These are phyloP conservation scores for Trichoderma brevicompactum DNA, from an alignment of 2,329 filamentous ascomycete genomes.

Conservation along the genomic window DNA sequence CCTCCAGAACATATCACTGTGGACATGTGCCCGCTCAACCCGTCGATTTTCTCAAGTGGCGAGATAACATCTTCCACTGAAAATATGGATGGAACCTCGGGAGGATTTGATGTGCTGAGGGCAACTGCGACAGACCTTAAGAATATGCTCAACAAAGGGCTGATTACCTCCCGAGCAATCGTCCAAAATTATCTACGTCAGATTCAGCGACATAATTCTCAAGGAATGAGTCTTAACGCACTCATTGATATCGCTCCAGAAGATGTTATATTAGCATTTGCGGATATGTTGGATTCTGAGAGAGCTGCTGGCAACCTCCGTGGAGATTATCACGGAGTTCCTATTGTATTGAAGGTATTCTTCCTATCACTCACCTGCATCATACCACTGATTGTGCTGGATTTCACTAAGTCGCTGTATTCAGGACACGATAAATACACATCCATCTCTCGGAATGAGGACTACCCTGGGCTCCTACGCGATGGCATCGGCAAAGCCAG, in stretches of 20 bases:
- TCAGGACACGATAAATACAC: not conserved
- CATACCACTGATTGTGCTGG: not conserved
- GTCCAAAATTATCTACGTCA: not conserved
- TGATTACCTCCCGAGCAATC: not conserved
- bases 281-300: not conserved
- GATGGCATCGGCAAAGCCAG: not conserved
- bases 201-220: not conserved
- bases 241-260: not conserved
- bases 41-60: not conserved
- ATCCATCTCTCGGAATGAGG: not conserved
- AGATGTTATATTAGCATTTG: not conserved
- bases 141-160: not conserved
- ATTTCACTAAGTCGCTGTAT: not conserved
- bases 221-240: not conserved
- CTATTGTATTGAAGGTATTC: not conserved
- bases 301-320: not conserved
- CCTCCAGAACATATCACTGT: not conserved
- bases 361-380: not conserved
- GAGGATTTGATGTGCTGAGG: not conserved
- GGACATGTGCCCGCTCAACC: not conserved
- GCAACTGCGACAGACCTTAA: not conserved
- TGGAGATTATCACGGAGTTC: not conserved
- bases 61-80: not conserved
- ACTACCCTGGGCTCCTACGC: not conserved
- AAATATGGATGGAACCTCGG: not conserved